These are phyloP conservation scores for Tritrichomonas musculus DNA, from an alignment of 208 protist genomes.

Conservation along the genomic window DNA sequence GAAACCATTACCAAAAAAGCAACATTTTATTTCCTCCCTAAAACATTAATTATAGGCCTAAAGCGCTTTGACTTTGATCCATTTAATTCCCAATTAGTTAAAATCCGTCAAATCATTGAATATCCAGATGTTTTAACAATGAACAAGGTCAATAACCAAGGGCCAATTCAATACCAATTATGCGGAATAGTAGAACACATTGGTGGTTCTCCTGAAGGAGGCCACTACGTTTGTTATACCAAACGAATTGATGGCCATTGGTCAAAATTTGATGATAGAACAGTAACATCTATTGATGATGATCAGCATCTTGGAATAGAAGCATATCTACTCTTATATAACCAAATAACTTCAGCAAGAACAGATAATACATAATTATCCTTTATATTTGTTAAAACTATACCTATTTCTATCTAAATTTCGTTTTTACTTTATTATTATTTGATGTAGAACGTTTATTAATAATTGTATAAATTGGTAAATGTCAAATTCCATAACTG, in stretches of 20 bases:
- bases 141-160: background rate
- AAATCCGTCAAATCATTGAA: background rate
- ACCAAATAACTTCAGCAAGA: background rate
- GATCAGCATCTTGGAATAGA: background rate
- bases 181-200: background rate
- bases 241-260: background rate
- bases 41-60: background rate
- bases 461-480: no score
- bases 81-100: background rate
- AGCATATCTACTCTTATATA: constrained; percentile 14
- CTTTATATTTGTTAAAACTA: no score
- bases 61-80: background rate
- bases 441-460: no score
- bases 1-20: background rate
- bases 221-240: background rate
- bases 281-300: background rate
- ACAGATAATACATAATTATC: no score
- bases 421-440: no score
- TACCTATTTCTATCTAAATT: no score
- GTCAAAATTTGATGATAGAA: background rate
- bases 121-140: background rate
- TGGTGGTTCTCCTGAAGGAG: background rate
- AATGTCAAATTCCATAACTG: background rate
- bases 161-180: background rate
- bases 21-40: background rate